Conservation (phyloP, 768 basidiomycete genomes). For the Strobilomyces echinocephalus region DNA sequence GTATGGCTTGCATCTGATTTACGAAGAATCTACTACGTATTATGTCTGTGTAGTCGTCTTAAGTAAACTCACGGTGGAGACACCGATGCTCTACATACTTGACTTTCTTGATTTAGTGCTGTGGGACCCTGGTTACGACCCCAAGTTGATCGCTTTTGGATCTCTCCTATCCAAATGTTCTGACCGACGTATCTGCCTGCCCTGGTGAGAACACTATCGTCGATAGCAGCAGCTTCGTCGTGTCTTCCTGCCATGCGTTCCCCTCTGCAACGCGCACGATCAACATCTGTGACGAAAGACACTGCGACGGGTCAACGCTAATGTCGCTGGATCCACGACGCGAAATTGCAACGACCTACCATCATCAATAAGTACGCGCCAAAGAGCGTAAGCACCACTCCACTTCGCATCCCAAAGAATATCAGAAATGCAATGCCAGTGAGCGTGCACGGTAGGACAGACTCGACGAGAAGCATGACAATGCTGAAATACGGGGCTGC, state of each 20-base stretch:
- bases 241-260: background rate
- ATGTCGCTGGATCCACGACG: background rate
- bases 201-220: background rate
- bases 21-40: too few relatives aligned
- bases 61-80: too few relatives aligned
- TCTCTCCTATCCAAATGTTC: too few relatives aligned
- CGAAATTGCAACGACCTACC: background rate
- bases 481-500: constrained; percentile 6
- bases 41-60: too few relatives aligned
- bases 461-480: constrained; percentile 8
- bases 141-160: too few relatives aligned
- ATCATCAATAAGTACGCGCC: constrained; percentile 1
- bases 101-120: too few relatives aligned
- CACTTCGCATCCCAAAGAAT: background rate
- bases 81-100: too few relatives aligned
- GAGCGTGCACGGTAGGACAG: constrained; percentile 8
- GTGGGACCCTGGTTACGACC: too few relatives aligned
- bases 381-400: background rate
- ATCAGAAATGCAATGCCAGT: constrained; percentile 6
- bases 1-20: too few relatives aligned
- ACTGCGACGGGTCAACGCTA: constrained; percentile 1
- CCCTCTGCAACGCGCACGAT: constrained; percentile 3
- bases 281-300: constrained; percentile 12
- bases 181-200: too few relatives aligned
- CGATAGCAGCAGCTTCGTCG: background rate